Conservation (phyloP, 768 basidiomycete species). For the Mycena belliarum region DNA sequence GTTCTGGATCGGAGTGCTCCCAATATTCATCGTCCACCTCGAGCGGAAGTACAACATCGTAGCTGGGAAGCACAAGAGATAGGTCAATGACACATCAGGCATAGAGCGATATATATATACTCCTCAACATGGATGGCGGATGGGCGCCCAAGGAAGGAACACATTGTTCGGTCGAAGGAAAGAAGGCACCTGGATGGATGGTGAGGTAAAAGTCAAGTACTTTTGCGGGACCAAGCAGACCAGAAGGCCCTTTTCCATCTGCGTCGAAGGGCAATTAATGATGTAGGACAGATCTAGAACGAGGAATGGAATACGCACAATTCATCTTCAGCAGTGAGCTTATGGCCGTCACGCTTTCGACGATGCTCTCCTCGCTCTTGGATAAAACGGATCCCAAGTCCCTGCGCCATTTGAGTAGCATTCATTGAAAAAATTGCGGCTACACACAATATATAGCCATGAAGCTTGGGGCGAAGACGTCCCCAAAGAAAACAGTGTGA, state of each 20-base stretch:
- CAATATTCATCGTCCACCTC: slow-evolving; percentile 56
- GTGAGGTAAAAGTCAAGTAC: neutral
- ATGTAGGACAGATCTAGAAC: too few species aligned
- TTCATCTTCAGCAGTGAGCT: slow-evolving; percentile 50
- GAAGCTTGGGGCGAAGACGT: slow-evolving; percentile 50
- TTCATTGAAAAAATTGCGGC: neutral
- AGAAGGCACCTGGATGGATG: slow-evolving; percentile 31
- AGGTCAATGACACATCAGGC: neutral
- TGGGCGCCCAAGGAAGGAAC: slow-evolving; percentile 62
- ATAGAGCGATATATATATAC: slow-evolving; percentile 32
- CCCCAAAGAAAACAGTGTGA: slow-evolving; percentile 38
- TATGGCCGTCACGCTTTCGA: slow-evolving; percentile 36
- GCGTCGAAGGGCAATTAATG: neutral
- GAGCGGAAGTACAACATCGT: slow-evolving; percentile 65
- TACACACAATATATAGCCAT: slow-evolving; percentile 49
- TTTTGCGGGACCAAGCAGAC: slow-evolving; percentile 33
- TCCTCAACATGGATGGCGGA: slow-evolving; percentile 72
- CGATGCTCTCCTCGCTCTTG: slow-evolving; percentile 68
- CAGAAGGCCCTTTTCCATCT: slow-evolving; percentile 56
- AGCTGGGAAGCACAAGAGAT: slow-evolving; percentile 36
- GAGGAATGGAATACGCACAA: slow-evolving; percentile 28
- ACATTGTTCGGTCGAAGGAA: slow-evolving; percentile 34
- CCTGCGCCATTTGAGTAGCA: slow-evolving; percentile 24
- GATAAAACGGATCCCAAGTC: slow-evolving; percentile 57
- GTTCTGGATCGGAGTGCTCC: slow-evolving; percentile 46